Percentiles rank a stretch among this genome's conserved stretches.
phyloP scores from a whole-genome alignment of 805 yeast species.

The Candida hispaniensis region DNA sequence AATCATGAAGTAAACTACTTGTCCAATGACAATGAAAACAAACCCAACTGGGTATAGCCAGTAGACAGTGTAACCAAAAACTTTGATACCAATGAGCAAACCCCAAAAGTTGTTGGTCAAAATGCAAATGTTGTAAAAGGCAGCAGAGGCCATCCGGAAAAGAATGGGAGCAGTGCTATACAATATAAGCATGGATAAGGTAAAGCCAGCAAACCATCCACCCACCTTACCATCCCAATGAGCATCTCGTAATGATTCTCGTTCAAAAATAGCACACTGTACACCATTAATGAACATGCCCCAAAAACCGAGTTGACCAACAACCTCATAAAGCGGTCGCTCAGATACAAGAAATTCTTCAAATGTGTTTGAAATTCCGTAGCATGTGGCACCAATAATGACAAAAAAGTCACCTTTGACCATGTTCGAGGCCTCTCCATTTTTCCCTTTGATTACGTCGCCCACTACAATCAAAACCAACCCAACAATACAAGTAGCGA shows the following conservation, averaged over 20 bases:
- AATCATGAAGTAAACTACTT: conserved; percentile 33
- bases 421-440: conserved; percentile 32
- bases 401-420: conserved; percentile 38
- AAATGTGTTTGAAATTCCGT: conserved; percentile 36
- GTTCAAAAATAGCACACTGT: conserved; percentile 36
- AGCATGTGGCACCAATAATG: conserved; percentile 36
- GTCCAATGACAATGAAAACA: conserved; percentile 34
- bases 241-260: conserved; percentile 30
- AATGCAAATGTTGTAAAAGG: conserved; percentile 36
- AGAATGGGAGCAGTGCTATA: conserved; percentile 35
- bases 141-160: conserved; percentile 38
- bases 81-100: conserved; percentile 34
- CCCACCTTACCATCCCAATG: conserved; percentile 33
- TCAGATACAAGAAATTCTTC: conserved; percentile 38
- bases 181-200: conserved; percentile 32
- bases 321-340: conserved; percentile 36
- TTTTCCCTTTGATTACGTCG: conserved; percentile 33
- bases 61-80: conserved; percentile 36
- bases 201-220: conserved; percentile 37
- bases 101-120: conserved; percentile 40
- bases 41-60: conserved; percentile 41
- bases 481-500: conserved; percentile 34
- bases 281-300: conserved; percentile 36
- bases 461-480: conserved; percentile 35
- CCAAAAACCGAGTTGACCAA: conserved; percentile 36